A percentile compares a stretch with the other conserved stretches of the same genome.
These are phyloP conservation scores for Trifolium dubium DNA, from an alignment of 306 rosid species.

Conservation along the genomic window DNA sequence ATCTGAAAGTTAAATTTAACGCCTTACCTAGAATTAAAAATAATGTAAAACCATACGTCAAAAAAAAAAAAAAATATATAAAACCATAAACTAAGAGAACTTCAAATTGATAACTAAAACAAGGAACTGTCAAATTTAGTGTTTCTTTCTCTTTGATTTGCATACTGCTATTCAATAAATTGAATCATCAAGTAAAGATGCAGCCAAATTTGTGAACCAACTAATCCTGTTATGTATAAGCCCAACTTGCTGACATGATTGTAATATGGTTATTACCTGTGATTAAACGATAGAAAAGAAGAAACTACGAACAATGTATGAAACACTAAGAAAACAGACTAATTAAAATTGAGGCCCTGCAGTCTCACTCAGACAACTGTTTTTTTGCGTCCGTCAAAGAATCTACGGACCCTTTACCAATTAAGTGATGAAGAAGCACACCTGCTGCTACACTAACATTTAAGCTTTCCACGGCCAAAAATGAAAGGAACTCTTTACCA, in stretches of 20 bases:
- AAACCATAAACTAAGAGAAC: conserved; percentile 19
- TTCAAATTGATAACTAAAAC: conserved; percentile 22
- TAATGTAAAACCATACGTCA: conserved; percentile 17
- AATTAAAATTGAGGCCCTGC: conserved; percentile 14
- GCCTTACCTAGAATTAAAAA: conserved; percentile 5
- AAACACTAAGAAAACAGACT: conserved; percentile 17
- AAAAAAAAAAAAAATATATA: too few relatives aligned
- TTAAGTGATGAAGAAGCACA: conserved; percentile 90
- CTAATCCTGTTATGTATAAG: conserved; percentile 1
- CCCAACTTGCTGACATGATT: not conserved
- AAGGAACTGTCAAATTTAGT: conserved; percentile 3
- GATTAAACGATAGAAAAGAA: conserved; percentile 18
- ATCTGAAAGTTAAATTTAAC: not conserved
- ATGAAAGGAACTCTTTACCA: conserved; percentile 68
- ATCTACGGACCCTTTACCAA: conserved; percentile 54
- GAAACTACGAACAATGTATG: conserved; percentile 20
- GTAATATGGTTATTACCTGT: not conserved
- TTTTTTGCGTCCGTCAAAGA: conserved; percentile 32
- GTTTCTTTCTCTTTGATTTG: conserved; percentile 20
- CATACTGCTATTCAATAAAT: conserved; percentile 1
- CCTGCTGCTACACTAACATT: conserved; percentile 98
- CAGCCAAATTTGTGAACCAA: conserved; percentile 33
- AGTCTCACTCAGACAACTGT: conserved; percentile 48
- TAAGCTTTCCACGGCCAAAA: conserved; percentile 95
- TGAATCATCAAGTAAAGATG: conserved; percentile 8